Evolutionary conservation across 78 protist species (phyloP), one percentile per base, ranked within the genome.

Genomic region (Neovahlkampfia damariscottae): DNA sequence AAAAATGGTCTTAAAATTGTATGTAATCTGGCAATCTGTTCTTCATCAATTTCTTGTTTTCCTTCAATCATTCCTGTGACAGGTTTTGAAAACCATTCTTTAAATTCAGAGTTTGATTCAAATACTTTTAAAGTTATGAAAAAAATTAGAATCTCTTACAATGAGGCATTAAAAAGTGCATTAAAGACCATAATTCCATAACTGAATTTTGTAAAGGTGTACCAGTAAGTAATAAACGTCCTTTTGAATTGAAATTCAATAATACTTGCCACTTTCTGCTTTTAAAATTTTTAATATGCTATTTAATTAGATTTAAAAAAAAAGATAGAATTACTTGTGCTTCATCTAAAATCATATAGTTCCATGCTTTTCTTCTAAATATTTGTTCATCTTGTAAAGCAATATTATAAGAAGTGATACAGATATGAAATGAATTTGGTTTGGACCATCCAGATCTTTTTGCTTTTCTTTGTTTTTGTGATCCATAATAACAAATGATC

Each of bases 181-280:
- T 77, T 34, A 96, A 86, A 31, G 98, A 89, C 99, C 99, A 96
- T 30, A 96, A 73, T 83, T 94, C 98, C 91, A 86, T 86, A 40
- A 96, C 72, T 78, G 82, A 71, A 84, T 93, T 96, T 77, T 94
- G 98, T 38, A 96, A 89, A 2, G 99, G 99, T 19, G 98, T 96
- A 8, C 99, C 98, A 2, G 95, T 88, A 41, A 88, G 79, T 41
- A 93, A 58, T 41, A 93, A 82, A 19, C 98, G 84, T 3, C 84
- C 90, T 50, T 41, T 31, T n/a, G 95, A 10, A 40, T 83, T 37
- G 75, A 94, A 86, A 34, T 67, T 19, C 29, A 86, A 88, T 78
- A 96, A 70, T 8, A 74, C 76, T 79, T 91, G 91, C 93, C 95
- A 94, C 8, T 88, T 69, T 77, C 82, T 74, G 19, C 92, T 71